Evolutionary conservation across 2,329 filamentous ascomycete species (phyloP), one percentile per base, ranked within the genome.

Genomic region (Diaporthe velutina): DNA sequence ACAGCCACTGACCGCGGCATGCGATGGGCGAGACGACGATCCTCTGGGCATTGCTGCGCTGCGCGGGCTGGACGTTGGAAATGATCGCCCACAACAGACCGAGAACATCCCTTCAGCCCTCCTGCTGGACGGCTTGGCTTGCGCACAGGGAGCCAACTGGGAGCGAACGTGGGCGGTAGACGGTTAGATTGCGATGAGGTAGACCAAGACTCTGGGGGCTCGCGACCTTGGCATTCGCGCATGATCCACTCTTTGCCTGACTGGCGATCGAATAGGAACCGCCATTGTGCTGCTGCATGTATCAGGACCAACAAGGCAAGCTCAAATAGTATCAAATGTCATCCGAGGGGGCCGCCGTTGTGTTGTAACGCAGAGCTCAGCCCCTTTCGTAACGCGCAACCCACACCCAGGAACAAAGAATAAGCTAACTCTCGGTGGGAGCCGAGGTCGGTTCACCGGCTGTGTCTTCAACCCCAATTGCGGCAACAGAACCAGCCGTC

Each of bases 111-210:
- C 60, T 64, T 61, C 54, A 57, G 54, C 57, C 57, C 35, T 60
- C 35, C 58, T 30, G 25, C n/a, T 28, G n/a, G 25, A 30, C 19
- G 60, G 25, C 60, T 48, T 66, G 40, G 60, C 40, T 25, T 66
- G 19, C 38, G 19, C 60, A 48, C 42, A 7, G 40, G 60, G 25
- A 33, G 25, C 60, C 58, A 66, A 66, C 42, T 50, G 61, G 13
- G 13, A 6, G 42, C 28, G 28, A 35, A 42, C 42, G 19, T 30
- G 15, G 19, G 45, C 10, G 15, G 30, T n/a, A 61, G 40, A 50
- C 12, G 42, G 42, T 17, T 17, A 38, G 57, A 72, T 72, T 72
- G 70, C 70, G 70, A 64, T 72, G 70, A 72, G 70, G 57, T 72
- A 42, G 45, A 61, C 70, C 70, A 61, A 72, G 70, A 64, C 45